A percentile compares a stretch with the other conserved stretches of the same genome.
These are phyloP conservation scores for Globisporangium yorkense DNA, from an alignment of 352 stramenopile genomes.

Conservation along the genomic window DNA sequence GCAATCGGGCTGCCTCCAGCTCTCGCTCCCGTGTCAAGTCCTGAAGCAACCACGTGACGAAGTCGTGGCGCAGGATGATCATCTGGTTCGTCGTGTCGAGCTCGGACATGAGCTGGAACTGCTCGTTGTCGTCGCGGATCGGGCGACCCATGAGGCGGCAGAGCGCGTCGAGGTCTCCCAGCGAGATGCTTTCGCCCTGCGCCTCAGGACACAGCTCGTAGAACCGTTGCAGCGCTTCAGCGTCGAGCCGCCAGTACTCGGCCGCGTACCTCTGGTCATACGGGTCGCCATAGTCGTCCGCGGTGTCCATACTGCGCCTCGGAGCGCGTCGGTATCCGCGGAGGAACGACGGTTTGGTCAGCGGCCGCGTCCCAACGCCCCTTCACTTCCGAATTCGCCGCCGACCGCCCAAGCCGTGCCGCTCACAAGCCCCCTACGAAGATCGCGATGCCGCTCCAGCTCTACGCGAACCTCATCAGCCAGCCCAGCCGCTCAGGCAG, in stretches of 20 bases:
- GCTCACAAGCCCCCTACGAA: background rate
- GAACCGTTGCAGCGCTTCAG: constrained; percentile 31
- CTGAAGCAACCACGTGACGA: constrained; percentile 45
- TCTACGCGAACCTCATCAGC: constrained; percentile 35
- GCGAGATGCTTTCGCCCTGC: constrained; percentile 24
- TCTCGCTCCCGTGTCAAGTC: constrained; percentile 26
- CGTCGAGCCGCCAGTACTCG: constrained; percentile 51
- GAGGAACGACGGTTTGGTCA: background rate
- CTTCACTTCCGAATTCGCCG: background rate
- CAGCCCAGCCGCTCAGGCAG: constrained; percentile 22
- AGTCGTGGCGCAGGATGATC: constrained; percentile 41
- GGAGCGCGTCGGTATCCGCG: too few species aligned
- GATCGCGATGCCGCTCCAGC: constrained; percentile 21
- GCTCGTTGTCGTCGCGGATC: constrained; percentile 38
- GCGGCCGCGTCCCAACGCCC: constrained; percentile 4
- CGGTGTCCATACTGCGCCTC: background rate
- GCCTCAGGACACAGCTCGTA: constrained; percentile 26
- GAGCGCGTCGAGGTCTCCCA: constrained; percentile 43
- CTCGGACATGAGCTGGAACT: constrained; percentile 35
- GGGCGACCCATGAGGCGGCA: constrained; percentile 32
- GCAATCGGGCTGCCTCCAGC: constrained; percentile 7
- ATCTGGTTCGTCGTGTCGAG: constrained; percentile 61
- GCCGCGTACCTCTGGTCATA: constrained; percentile 15
- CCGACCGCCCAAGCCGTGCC: constrained; percentile 1
- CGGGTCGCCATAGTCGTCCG: background rate